Evolutionary conservation across 2,329 filamentous ascomycete genomes (phyloP).

Genomic region (Didymella lethalis): DNA sequence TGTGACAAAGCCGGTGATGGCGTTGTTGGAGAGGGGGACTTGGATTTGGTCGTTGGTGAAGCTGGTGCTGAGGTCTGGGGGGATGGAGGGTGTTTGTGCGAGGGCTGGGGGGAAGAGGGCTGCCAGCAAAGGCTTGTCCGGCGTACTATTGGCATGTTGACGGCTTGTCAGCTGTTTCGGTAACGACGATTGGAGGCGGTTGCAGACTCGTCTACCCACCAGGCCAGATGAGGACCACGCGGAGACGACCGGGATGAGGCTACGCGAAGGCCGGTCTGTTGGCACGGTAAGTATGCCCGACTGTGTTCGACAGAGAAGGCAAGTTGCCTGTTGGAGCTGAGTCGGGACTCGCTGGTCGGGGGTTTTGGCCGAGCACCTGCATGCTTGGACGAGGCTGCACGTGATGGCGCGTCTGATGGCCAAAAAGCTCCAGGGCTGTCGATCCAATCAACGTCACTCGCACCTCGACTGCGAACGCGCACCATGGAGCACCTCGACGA

Average conservation of each 20-base stretch:
- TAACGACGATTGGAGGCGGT: background rate
- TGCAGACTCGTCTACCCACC: no score
- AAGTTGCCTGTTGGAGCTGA: background rate
- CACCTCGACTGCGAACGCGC: conserved; percentile 17
- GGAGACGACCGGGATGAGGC: background rate
- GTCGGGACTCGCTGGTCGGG: background rate
- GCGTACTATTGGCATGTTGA: conserved; percentile 12
- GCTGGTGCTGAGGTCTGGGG: conserved; percentile 28
- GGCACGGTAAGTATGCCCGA: background rate
- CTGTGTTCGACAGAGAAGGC: background rate
- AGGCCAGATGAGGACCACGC: background rate
- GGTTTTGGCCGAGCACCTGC: background rate
- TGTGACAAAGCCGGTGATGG: conserved; percentile 40
- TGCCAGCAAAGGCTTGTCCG: conserved; percentile 16
- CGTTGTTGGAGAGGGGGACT: conserved; percentile 38
- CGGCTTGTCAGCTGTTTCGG: conserved; percentile 36
- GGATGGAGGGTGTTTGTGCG: conserved; percentile 27
- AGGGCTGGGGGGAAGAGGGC: conserved; percentile 9
- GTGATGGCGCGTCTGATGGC: conserved; percentile 27
- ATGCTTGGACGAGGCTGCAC: conserved; percentile 2
- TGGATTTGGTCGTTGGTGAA: conserved; percentile 39
- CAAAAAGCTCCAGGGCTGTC: conserved; percentile 1
- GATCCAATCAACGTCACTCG: background rate
- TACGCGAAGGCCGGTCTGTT: background rate
- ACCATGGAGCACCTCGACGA: conserved; percentile 42